Percentiles rank a stretch among this genome's conserved stretches.
phyloP scores from a whole-genome alignment of 495 filamentous ascomycete genomes.

The Aspergillus ostianus region DNA sequence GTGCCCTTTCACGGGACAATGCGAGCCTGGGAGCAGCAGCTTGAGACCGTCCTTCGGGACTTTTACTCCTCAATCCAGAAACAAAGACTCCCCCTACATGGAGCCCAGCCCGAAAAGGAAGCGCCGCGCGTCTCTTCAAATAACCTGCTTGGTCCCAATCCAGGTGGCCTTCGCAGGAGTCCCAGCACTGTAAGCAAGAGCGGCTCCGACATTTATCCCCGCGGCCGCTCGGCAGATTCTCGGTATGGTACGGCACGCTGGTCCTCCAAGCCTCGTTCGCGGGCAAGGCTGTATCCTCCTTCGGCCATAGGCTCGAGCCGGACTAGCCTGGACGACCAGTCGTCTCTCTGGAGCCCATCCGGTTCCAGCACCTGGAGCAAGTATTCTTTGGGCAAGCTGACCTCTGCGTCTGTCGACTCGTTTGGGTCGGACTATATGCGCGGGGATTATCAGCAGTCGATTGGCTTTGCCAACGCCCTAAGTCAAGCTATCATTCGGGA shows the following conservation, averaged over 20 bases:
- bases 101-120: slow-evolving; percentile 50
- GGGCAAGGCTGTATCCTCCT: slow-evolving; percentile 72
- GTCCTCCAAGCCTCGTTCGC: slow-evolving; percentile 80
- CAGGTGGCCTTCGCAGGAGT: slow-evolving; percentile 69
- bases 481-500: slow-evolving; percentile 96
- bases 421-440: slow-evolving; percentile 75
- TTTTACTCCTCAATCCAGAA: slow-evolving; percentile 88
- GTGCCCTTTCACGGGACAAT: slow-evolving; percentile 72
- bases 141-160: slow-evolving; percentile 46
- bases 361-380: slow-evolving; percentile 92
- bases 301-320: slow-evolving; percentile 87
- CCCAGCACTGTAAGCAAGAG: slow-evolving; percentile 92
- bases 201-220: slow-evolving; percentile 69
- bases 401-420: slow-evolving; percentile 87
- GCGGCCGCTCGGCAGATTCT: slow-evolving; percentile 68
- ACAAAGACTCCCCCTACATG: slow-evolving; percentile 79
- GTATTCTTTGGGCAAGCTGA: slow-evolving; percentile 83
- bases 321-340: slow-evolving; percentile 88
- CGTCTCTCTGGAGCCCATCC: slow-evolving; percentile 88
- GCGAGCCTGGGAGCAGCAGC: slow-evolving; percentile 82
- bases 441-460: slow-evolving; percentile 89
- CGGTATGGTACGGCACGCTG: slow-evolving; percentile 68
- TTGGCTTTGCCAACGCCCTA: slow-evolving; percentile 95
- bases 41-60: slow-evolving; percentile 87
- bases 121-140: slow-evolving; percentile 39